These are phyloP conservation scores for Calonectria henricotiae DNA, from an alignment of 2,329 filamentous ascomycete species.

Conservation along the genomic window DNA sequence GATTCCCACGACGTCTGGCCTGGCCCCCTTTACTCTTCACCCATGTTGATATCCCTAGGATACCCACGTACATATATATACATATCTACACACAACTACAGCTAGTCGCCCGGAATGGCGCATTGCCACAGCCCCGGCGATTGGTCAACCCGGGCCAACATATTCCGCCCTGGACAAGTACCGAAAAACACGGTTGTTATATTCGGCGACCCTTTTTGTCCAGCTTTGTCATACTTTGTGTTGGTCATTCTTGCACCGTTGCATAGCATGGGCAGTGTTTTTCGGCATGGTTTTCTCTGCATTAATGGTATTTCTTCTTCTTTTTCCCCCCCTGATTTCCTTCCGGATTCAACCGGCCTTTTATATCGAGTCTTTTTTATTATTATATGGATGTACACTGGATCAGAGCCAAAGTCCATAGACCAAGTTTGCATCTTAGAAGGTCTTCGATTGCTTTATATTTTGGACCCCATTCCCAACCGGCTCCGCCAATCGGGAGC, in stretches of 20 bases:
- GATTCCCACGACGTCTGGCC: slow-evolving; percentile 44
- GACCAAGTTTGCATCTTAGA: slow-evolving; percentile 51
- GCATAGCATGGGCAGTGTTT: slow-evolving; percentile 43
- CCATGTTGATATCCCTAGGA: slow-evolving; percentile 31
- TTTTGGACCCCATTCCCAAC: slow-evolving; percentile 35
- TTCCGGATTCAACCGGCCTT: slow-evolving; percentile 23
- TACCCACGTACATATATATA: slow-evolving; percentile 43
- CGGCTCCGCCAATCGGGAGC: slow-evolving; percentile 26
- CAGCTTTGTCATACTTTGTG: slow-evolving; percentile 32
- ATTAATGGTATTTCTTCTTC: slow-evolving; percentile 36
- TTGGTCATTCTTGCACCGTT: slow-evolving; percentile 40
- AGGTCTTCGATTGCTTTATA: slow-evolving; percentile 39
- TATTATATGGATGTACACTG: slow-evolving; percentile 43
- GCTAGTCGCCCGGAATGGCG: slow-evolving; percentile 29
- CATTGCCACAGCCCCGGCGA: slow-evolving; percentile 18
- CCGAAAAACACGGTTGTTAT: slow-evolving; percentile 31
- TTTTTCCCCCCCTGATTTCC: not conserved
- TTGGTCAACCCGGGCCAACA: slow-evolving; percentile 25
- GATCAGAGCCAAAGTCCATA: slow-evolving; percentile 43
- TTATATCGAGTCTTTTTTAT: slow-evolving; percentile 31
- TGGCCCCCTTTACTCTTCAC: not conserved
- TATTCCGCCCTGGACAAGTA: slow-evolving; percentile 27
- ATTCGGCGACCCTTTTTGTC: slow-evolving; percentile 3
- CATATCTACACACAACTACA: slow-evolving; percentile 38
- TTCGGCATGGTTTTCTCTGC: slow-evolving; percentile 39